These are phyloP conservation scores for Bocquillonia castaneifolia DNA, from an alignment of 441 rosid genomes.

Conservation along the genomic window DNA sequence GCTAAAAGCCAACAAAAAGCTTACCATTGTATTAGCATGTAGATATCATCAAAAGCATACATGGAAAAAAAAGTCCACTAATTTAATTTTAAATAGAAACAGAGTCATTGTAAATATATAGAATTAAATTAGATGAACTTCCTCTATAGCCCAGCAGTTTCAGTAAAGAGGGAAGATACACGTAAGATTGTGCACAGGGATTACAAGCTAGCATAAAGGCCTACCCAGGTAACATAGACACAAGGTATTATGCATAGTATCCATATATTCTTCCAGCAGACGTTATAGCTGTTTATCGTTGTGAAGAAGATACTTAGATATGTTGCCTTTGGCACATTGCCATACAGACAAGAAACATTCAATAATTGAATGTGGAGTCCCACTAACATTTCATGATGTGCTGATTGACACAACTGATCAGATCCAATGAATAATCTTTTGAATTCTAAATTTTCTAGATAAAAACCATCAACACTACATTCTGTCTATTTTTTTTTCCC, in stretches of 20 bases:
- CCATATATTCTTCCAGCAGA: neutral
- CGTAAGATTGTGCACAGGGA: constrained; percentile 6
- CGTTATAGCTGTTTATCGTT: neutral
- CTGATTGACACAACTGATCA: too few species aligned
- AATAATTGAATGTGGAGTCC: neutral
- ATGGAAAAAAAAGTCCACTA: neutral
- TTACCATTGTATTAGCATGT: constrained; percentile 10
- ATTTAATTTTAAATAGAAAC: neutral
- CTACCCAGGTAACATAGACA: neutral
- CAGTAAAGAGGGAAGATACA: constrained; percentile 10
- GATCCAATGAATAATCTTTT: too few species aligned
- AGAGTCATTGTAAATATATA: neutral
- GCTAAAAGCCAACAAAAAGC: constrained; percentile 27
- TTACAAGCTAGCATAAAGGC: constrained; percentile 14
- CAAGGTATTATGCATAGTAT: neutral
- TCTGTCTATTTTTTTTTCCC: neutral
- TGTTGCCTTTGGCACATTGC: neutral
- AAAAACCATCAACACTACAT: neutral
- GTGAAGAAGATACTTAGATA: neutral
- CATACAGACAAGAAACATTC: neutral
- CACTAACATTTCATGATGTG: too few species aligned
- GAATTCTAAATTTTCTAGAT: too few species aligned
- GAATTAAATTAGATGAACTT: neutral
- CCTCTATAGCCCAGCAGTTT: neutral
- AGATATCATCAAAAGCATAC: constrained; percentile 1